Base-by-base conservation (phyloP, 31 red algal genomes). In the Asparagopsis taxiformis region DNA sequence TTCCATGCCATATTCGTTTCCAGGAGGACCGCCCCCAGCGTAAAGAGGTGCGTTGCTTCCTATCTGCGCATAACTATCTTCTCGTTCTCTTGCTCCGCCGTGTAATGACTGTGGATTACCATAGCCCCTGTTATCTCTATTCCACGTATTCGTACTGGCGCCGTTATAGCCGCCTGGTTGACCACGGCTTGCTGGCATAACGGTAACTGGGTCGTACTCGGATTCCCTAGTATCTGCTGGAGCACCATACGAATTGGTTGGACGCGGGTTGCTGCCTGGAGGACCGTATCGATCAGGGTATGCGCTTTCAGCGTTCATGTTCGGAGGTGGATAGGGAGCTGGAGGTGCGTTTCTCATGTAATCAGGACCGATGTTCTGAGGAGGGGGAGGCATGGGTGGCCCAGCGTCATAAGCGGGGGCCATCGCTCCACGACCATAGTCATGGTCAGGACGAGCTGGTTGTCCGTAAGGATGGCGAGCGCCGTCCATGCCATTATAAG, bases 201-300 rank as follows among this genome's bases (percentile, higher is more conserved):
- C 59, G n/a, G 59, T 30, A 28, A 30, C 59, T 8, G 59, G 59
- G 34, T 62, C 59, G 34, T 62, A 62, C 30, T 62, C 59, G 5
- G 59, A 62, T 30, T 62, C 59, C 34, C 59, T 23, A 8, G 6
- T 62, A 34, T 62, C 59, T 8, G 26, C 23, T 19, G 26, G 59
- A 62, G 3, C 7, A 9, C 30, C 30, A 30, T 62, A 62, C 19
- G n/a, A 17, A 30, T 62, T 62, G 5, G 23, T 30, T n/a, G n/a
- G n/a, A 30, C 30, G 22, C 59, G 22, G 11, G 9, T 21, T 21
- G 30, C 16, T 21, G 7, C 17, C 59, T n/a, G 6, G 7, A 23
- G n/a, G n/a, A 19, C 30, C 30, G 22, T 29, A 62, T 21, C 59
- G 22, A 62, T 62, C 59, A 23, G 34, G 28, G 59, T 62, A 62